phyloP scores from a whole-genome alignment of 1,284 basidiomycete species.

The Ustilago tritici region DNA sequence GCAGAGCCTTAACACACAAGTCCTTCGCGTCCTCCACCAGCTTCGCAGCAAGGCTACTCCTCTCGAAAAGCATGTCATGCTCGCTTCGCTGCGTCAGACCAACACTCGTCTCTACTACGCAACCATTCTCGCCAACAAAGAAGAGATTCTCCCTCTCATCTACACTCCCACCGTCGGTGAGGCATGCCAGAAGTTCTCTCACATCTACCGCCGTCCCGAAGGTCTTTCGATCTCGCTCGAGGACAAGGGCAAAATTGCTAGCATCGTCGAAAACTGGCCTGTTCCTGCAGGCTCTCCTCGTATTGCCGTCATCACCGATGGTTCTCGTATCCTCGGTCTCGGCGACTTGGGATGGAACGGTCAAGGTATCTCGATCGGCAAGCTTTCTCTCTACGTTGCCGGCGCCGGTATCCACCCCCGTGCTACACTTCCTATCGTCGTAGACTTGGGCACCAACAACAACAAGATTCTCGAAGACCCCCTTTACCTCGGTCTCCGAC shows the following conservation, averaged over 20 bases:
- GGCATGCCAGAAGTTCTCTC: slow-evolving; percentile 79
- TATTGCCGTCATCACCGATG: slow-evolving; percentile 75
- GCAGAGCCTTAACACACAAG: slow-evolving; percentile 73
- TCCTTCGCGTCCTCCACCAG: slow-evolving; percentile 77
- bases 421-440: slow-evolving; percentile 84
- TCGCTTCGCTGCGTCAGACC: slow-evolving; percentile 79
- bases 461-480: slow-evolving; percentile 85
- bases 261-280: slow-evolving; percentile 82
- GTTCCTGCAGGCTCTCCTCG: slow-evolving; percentile 70
- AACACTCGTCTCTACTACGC: slow-evolving; percentile 81
- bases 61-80: slow-evolving; percentile 85
- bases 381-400: slow-evolving; percentile 89
- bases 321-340: slow-evolving; percentile 90
- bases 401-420: slow-evolving; percentile 87
- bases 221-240: slow-evolving; percentile 67
- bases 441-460: slow-evolving; percentile 82
- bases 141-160: slow-evolving; percentile 75
- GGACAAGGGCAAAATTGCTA: slow-evolving; percentile 83
- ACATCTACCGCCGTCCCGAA: slow-evolving; percentile 84
- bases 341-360: slow-evolving; percentile 80
- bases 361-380: slow-evolving; percentile 93
- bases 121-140: slow-evolving; percentile 74
- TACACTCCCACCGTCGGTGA: slow-evolving; percentile 94
- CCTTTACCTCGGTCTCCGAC: slow-evolving; percentile 83
- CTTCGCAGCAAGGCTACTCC: slow-evolving; percentile 77